Conservation (phyloP, 2,329 filamentous ascomycete genomes). For the Fusarium miscanthi region DNA sequence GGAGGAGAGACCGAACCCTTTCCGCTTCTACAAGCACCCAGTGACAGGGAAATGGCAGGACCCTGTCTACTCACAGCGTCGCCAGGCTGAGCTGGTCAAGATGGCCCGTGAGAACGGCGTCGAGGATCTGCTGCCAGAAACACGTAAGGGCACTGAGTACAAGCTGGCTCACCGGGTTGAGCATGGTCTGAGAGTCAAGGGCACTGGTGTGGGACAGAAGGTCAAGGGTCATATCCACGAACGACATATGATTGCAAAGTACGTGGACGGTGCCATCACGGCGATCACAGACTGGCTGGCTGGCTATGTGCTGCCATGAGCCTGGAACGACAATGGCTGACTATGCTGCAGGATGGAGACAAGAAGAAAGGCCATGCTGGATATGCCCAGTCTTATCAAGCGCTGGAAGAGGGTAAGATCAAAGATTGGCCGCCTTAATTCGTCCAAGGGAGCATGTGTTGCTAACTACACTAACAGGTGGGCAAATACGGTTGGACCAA, state of each 20-base stretch:
- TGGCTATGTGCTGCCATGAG: not conserved
- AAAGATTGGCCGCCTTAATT: not conserved
- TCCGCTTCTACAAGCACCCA: constrained; percentile 81
- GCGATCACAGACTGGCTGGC: not conserved
- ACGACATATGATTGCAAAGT: constrained; percentile 81
- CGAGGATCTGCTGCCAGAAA: constrained; percentile 81
- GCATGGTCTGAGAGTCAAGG: constrained; percentile 85
- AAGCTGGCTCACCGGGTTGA: constrained; percentile 78
- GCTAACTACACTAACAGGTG: constrained; percentile 57
- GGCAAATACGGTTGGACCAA: constrained; percentile 67
- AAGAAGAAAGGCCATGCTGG: constrained; percentile 90
- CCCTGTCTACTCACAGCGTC: constrained; percentile 82
- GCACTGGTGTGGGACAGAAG: constrained; percentile 89
- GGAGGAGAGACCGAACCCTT: constrained; percentile 77
- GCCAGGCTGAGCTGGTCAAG: constrained; percentile 92
- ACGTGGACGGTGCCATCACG: constrained; percentile 51
- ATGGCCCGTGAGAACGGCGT: constrained; percentile 82
- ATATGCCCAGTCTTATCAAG: constrained; percentile 92
- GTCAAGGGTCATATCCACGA: constrained; percentile 98
- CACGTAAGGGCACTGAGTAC: constrained; percentile 78
- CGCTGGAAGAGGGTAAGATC: constrained; percentile 85
- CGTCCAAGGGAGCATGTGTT: constrained; percentile 6
- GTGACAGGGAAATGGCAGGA: constrained; percentile 85
- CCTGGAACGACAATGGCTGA: constrained; percentile 29
- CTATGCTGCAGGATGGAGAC: constrained; percentile 75